Evolutionary conservation across 176 grass and related monocot genomes (phyloP).

Genomic region (Pontederia paniculata): DNA sequence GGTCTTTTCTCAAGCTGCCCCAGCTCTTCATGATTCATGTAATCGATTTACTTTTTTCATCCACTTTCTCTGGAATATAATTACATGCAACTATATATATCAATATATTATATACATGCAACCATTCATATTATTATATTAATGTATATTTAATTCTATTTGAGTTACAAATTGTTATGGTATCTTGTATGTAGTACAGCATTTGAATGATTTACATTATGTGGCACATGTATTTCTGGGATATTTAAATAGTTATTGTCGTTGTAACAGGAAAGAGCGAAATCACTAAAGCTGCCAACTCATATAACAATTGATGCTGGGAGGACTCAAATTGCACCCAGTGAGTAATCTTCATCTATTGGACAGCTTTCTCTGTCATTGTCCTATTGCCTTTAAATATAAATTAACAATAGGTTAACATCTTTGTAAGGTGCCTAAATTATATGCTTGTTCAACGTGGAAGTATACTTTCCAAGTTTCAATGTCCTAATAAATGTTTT

Average conservation of each 20-base stretch:
- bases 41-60: no score
- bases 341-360: conserved; percentile 29
- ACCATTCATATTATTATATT: no score
- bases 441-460: neutral
- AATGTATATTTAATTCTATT: no score
- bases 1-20: no score
- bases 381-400: neutral
- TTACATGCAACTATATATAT: no score
- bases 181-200: no score
- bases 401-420: neutral
- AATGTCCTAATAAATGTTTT: neutral
- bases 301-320: conserved; percentile 95
- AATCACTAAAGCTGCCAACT: conserved; percentile 70
- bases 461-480: neutral
- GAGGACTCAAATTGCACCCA: conserved; percentile 95
- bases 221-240: no score
- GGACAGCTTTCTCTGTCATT: neutral
- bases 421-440: neutral
- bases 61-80: no score
- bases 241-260: neutral
- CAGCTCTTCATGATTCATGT: no score
- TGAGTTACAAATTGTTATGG: no score
- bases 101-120: no score
- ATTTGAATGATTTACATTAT: no score
- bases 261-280: conserved; percentile 63